These are phyloP conservation scores for Irpex lacteus DNA, from an alignment of 1,284 basidiomycete genomes.

Conservation along the genomic window DNA sequence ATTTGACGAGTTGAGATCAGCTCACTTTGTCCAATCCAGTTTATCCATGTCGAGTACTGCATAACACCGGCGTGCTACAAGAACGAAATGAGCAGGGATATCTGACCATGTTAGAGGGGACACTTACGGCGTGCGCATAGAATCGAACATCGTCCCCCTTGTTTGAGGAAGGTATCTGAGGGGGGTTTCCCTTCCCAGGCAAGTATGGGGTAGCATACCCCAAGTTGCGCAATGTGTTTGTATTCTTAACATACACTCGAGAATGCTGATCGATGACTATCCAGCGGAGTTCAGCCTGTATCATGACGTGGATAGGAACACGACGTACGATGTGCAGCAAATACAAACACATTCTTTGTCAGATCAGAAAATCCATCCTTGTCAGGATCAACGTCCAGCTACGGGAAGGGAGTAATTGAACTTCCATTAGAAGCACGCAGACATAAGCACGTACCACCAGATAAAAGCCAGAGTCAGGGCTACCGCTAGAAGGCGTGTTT, in stretches of 20 bases:
- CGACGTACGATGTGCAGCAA: background rate
- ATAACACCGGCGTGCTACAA: background rate
- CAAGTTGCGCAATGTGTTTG: background rate
- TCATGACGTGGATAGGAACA: background rate
- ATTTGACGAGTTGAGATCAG: background rate
- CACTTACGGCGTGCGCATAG: background rate
- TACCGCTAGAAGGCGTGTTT: background rate
- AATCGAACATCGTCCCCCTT: background rate
- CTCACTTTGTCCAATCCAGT: constrained; percentile 1
- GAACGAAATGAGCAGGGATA: background rate
- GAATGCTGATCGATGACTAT: constrained; percentile 1
- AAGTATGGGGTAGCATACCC: background rate
- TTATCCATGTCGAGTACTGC: background rate
- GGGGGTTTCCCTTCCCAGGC: background rate
- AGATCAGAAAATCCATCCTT: background rate
- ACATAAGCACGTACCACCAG: background rate
- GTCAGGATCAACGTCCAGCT: constrained; percentile 2
- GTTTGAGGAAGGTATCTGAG: background rate
- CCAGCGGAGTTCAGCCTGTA: background rate
- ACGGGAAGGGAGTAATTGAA: background rate
- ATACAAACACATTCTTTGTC: background rate
- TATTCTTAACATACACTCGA: background rate
- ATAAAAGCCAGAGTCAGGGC: background rate
- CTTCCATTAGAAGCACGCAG: background rate
- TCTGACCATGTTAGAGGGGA: background rate